Base-by-base conservation (phyloP, 495 filamentous ascomycete genomes). In the Cercophora scortea region DNA sequence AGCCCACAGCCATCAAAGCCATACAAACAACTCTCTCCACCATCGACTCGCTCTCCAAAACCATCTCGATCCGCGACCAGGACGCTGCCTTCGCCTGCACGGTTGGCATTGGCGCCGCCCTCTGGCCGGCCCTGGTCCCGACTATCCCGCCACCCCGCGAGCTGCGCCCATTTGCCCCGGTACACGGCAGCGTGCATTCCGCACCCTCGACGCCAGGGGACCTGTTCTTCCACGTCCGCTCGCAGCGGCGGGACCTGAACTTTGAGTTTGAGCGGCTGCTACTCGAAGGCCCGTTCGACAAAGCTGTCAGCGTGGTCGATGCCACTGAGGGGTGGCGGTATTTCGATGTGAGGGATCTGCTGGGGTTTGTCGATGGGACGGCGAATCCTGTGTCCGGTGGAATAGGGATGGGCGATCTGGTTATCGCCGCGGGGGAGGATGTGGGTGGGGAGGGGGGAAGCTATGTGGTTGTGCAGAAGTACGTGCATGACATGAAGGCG, bases 71-170 rank as follows among this genome's bases (percentile, higher is more conserved):
- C 25, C 48, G 48, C 38, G 38, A 50, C 39, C 48, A 18, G 3
- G n/a, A 9, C 18, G 48, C 48, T 18, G 36, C 48, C 18, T 32
- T 50, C 19, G 17, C 36, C 17, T 41, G 36, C 48, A 50, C 48
- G 8, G 48, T 66, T 66, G 10, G 48, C 39, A 50, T 50, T 10
- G 48, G 48, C 18, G 17, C 35, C 48, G n/a, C n/a, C 12, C 18
- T 25, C 18, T 50, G 48, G 38, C 12, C 16, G 9, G 25, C 38
- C 4, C 8, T 42, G 16, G 8, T 50, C 42, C 13, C 15, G 15
- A n/a, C 15, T 15, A 8, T 38, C 38, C 48, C 18, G 19, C 42
- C 42, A 15, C 48, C 48, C 38, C 3, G 38, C 38, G 48, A 50
- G 18, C 39, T 50, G 9, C 48, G 42, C 11, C 38, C 48, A 17